Evolutionary conservation across 192 early-diverging fungal genomes (phyloP).

Genomic region (Spinellus fusiger): DNA sequence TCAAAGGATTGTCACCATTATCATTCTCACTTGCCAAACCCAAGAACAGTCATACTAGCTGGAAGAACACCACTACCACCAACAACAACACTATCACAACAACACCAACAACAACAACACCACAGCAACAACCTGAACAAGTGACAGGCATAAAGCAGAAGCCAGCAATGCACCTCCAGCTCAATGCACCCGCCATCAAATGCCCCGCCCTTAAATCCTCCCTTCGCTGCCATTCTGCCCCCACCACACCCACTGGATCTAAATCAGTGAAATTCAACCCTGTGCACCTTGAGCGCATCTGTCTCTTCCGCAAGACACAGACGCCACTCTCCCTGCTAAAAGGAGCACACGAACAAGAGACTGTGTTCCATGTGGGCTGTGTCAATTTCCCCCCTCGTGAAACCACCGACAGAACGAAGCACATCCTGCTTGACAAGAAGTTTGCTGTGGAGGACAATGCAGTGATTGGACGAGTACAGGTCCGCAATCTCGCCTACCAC

Average conservation of each 20-base stretch:
- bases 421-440: slow-evolving; percentile 6
- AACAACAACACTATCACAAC: too few species aligned
- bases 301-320: slow-evolving; percentile 65
- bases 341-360: slow-evolving; percentile 34
- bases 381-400: slow-evolving; percentile 18
- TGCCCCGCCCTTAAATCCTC: slow-evolving; percentile 12
- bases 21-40: background rate
- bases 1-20: background rate
- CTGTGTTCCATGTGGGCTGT: slow-evolving; percentile 49
- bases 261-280: slow-evolving; percentile 66
- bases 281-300: slow-evolving; percentile 56
- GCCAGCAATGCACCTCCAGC: background rate
- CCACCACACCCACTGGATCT: slow-evolving; percentile 26
- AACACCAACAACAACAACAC: too few species aligned
- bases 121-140: too few species aligned
- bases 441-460: slow-evolving; percentile 20
- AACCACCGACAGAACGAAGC: background rate
- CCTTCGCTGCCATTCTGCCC: slow-evolving; percentile 28
- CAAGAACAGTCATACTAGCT: too few species aligned
- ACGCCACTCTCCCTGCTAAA: slow-evolving; percentile 48
- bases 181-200: background rate
- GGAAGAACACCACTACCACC: too few species aligned
- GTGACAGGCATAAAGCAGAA: too few species aligned
- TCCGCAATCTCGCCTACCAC: slow-evolving; percentile 81
- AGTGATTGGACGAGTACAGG: slow-evolving; percentile 58